Evolutionary conservation across 2,329 filamentous ascomycete genomes (phyloP).

Genomic region (Pezicula radicicola): DNA sequence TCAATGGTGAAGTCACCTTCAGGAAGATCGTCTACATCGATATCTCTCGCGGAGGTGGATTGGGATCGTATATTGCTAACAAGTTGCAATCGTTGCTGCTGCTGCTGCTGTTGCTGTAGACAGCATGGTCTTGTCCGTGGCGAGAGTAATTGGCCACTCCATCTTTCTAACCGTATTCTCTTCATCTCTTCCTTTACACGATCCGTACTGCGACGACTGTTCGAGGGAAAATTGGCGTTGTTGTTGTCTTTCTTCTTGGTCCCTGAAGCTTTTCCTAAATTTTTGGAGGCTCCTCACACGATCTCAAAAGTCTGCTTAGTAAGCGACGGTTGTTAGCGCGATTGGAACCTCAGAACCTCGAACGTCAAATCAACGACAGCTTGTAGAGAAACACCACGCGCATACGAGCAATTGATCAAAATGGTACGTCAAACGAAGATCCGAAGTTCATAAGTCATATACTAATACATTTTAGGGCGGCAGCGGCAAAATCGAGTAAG

Average conservation of each 20-base stretch:
- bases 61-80: constrained; percentile 22
- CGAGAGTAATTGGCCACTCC: constrained; percentile 57
- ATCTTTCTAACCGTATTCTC: constrained; percentile 58
- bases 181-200: constrained; percentile 43
- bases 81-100: constrained; percentile 15
- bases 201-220: constrained; percentile 6
- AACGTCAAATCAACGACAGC: constrained; percentile 13
- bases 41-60: constrained; percentile 7
- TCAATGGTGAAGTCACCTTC: constrained; percentile 1
- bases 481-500: constrained; percentile 74
- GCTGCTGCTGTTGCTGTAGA: constrained; percentile 28
- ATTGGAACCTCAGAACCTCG: constrained; percentile 10
- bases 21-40: constrained; percentile 1
- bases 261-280: constrained; percentile 15
- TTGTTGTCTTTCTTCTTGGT: constrained; percentile 7
- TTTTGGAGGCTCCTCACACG: constrained; percentile 15
- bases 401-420: constrained; percentile 37
- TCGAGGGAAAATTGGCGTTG: constrained; percentile 10
- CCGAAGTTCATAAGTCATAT: constrained; percentile 2
- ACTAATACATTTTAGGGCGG: constrained; percentile 61
- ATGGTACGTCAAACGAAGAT: constrained; percentile 48
- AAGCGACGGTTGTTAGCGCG: constrained; percentile 10
- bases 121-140: constrained; percentile 35
- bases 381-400: constrained; percentile 5
- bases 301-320: constrained; percentile 7